These are phyloP conservation scores for Tylopilus cervinicoccineus DNA, from an alignment of 768 basidiomycete genomes.

Conservation along the genomic window DNA sequence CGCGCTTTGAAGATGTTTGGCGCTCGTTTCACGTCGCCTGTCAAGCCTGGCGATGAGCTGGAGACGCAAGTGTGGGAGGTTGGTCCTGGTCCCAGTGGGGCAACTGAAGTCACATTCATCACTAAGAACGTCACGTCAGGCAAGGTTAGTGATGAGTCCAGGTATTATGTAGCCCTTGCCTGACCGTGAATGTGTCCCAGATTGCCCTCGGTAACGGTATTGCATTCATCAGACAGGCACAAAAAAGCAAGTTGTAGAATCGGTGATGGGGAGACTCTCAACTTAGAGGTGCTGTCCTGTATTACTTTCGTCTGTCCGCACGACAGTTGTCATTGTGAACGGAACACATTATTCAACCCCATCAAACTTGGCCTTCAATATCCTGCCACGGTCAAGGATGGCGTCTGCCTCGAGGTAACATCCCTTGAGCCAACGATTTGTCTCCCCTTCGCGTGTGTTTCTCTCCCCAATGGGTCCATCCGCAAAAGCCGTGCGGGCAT, in stretches of 20 bases:
- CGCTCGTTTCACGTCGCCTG: conserved; percentile 77
- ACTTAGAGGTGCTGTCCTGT: neutral
- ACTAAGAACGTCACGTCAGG: conserved; percentile 58
- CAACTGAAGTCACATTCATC: conserved; percentile 54
- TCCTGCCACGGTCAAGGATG: conserved; percentile 56
- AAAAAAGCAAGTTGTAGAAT: conserved; percentile 40
- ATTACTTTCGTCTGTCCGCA: neutral
- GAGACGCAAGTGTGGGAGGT: conserved; percentile 81
- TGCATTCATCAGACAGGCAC: conserved; percentile 56
- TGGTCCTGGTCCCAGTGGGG: conserved; percentile 57
- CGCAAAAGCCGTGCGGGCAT: conserved; percentile 80
- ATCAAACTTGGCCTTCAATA: conserved; percentile 36
- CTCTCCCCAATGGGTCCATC: conserved; percentile 29
- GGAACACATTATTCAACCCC: neutral
- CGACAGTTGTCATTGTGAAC: neutral
- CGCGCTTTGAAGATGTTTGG: conserved; percentile 63
- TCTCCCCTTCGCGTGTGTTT: conserved; percentile 41
- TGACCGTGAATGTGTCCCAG: conserved; percentile 23
- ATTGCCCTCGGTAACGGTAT: conserved; percentile 56
- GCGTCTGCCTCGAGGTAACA: conserved; percentile 71
- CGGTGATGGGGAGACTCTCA: neutral
- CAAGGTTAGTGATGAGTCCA: conserved; percentile 39
- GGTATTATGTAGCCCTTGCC: neutral
- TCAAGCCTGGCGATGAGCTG: conserved; percentile 76
- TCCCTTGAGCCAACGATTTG: conserved; percentile 87